Percentiles rank a stretch among this genome's conserved stretches.
Evolutionary conservation across 2,329 filamentous ascomycete species (phyloP).

Genomic region (Plectosphaerella cucumerina): DNA sequence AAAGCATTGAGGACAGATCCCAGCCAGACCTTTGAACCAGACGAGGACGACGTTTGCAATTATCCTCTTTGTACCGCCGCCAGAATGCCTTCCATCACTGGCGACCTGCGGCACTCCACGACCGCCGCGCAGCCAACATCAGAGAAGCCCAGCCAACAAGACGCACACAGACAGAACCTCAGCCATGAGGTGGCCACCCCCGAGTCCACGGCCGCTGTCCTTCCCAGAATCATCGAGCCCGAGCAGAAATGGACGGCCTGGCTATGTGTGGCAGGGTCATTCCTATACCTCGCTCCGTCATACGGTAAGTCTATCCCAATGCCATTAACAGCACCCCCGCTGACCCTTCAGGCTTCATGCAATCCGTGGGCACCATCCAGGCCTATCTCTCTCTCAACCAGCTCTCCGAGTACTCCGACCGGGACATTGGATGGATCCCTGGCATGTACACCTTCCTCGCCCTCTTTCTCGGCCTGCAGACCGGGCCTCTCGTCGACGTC

Average conservation of each 20-base stretch:
- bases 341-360: conserved; percentile 35
- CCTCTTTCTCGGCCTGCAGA: conserved; percentile 39
- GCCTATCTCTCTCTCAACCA: conserved; percentile 41
- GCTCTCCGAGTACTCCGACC: conserved; percentile 32
- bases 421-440: conserved; percentile 46
- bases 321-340: background rate
- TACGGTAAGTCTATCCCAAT: conserved; percentile 3
- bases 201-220: too few relatives aligned
- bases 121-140: too few relatives aligned
- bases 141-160: too few relatives aligned
- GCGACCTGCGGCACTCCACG: too few relatives aligned
- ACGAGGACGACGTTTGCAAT: too few relatives aligned
- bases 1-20: too few relatives aligned
- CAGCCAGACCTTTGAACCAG: too few relatives aligned
- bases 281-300: conserved; percentile 10
- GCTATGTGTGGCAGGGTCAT: conserved; percentile 9
- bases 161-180: too few relatives aligned
- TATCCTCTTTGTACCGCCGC: too few relatives aligned
- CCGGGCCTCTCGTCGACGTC: conserved; percentile 43
- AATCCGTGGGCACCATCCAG: conserved; percentile 42
- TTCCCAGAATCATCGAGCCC: background rate
- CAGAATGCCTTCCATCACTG: too few relatives aligned
- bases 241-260: conserved; percentile 9
- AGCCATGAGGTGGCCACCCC: too few relatives aligned
- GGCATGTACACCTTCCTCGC: conserved; percentile 40